Evolutionary conservation across 2,329 filamentous ascomycete species (phyloP).

Genomic region (Beauveria bassiana): DNA sequence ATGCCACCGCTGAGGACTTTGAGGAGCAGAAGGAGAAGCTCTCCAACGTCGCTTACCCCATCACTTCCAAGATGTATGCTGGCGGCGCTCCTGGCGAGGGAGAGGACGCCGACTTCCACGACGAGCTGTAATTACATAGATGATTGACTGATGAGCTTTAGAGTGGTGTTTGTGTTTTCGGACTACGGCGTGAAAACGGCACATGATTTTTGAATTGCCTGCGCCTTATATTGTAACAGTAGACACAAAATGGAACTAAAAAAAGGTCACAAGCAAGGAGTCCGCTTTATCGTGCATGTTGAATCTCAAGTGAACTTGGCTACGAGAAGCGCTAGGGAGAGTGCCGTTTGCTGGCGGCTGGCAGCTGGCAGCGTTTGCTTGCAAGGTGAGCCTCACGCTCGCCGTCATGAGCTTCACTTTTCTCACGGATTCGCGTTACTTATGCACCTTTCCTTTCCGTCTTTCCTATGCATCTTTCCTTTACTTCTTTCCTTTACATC

Average conservation of each 20-base stretch:
- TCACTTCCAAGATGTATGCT: constrained; percentile 96
- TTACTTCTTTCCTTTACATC: background rate
- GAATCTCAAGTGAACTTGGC: background rate
- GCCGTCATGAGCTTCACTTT: background rate
- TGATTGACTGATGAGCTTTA: constrained; percentile 4
- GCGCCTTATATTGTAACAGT: constrained; percentile 21
- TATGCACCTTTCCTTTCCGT: background rate
- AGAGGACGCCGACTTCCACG: constrained; percentile 67
- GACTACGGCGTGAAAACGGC: constrained; percentile 6
- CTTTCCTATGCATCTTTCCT: background rate
- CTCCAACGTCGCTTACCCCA: constrained; percentile 91
- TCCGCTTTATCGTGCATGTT: background rate
- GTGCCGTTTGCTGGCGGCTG: background rate
- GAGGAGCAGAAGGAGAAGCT: constrained; percentile 99
- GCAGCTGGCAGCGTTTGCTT: constrained; percentile 3
- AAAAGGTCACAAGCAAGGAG: background rate
- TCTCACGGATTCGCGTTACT: no score
- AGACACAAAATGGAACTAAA: constrained; percentile 17
- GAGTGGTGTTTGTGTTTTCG: constrained; percentile 13
- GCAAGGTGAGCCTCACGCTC: background rate
- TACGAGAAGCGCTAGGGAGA: background rate
- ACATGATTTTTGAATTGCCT: constrained; percentile 15
- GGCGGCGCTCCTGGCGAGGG: constrained; percentile 55
- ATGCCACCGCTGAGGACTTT: constrained; percentile 85
- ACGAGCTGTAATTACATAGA: constrained; percentile 63